phyloP scores from a whole-genome alignment of 441 rosid genomes.

The Sinapis alba region DNA sequence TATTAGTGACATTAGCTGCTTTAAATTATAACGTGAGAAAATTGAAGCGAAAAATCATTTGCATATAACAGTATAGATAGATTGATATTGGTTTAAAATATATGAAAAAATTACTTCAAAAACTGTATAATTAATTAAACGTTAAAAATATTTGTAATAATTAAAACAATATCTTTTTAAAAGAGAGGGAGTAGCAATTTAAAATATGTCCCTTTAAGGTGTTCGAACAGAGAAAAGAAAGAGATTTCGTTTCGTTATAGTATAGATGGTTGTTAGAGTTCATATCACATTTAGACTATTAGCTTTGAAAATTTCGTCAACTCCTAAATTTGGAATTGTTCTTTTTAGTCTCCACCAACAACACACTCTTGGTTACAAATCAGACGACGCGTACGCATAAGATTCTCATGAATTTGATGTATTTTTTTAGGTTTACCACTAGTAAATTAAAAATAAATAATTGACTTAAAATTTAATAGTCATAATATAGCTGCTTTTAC shows the following conservation, averaged over 20 bases:
- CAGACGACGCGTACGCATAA: slow-evolving; percentile 15
- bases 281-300: not conserved
- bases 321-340: slow-evolving; percentile 2
- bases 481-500: not conserved
- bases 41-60: too few species aligned
- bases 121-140: not conserved
- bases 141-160: not conserved
- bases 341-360: slow-evolving; percentile 9
- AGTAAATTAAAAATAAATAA: not conserved
- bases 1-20: too few species aligned
- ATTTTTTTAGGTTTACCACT: not conserved
- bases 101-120: too few species aligned
- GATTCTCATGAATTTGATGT: slow-evolving; percentile 11
- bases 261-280: slow-evolving; percentile 14
- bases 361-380: slow-evolving; percentile 6
- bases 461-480: not conserved
- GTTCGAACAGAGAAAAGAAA: not conserved
- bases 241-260: not conserved
- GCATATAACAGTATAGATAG: too few species aligned
- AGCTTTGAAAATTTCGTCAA: slow-evolving; percentile 15
- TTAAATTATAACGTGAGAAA: too few species aligned
- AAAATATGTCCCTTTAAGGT: not conserved
- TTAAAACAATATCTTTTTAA: not conserved
- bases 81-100: too few species aligned
- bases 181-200: not conserved